Evolutionary conservation across 441 rosid species (phyloP).

Genomic region (Eruca vesicaria): DNA sequence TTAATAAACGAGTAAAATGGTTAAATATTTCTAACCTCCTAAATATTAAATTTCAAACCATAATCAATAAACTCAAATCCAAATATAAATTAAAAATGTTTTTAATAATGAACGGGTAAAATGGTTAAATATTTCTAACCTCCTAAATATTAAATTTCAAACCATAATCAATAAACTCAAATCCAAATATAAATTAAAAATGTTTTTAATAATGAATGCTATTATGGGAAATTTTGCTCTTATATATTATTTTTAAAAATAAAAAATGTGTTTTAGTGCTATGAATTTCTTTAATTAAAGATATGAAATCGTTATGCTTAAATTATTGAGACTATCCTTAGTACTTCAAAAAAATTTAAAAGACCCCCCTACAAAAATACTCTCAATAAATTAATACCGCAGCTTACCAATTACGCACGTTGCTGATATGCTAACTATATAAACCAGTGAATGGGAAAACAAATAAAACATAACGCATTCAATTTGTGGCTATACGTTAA

Average conservation of each 20-base stretch:
- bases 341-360: background rate
- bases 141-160: too few species aligned
- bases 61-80: too few species aligned
- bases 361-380: background rate
- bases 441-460: background rate
- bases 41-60: too few species aligned
- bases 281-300: background rate
- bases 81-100: too few species aligned
- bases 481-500: slow-evolving; percentile 5
- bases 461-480: background rate
- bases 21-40: background rate
- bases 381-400: background rate
- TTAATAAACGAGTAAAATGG: too few species aligned
- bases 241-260: background rate
- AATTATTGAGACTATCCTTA: background rate
- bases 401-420: background rate
- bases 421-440: slow-evolving; percentile 1
- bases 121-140: too few species aligned
- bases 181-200: too few species aligned
- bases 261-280: background rate
- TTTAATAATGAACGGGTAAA: too few species aligned
- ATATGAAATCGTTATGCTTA: too few species aligned
- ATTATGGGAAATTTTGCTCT: background rate
- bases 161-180: background rate
- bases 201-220: background rate